Evolutionary conservation across 805 yeast genomes (phyloP), one percentile per base, ranked within the genome.

Genomic region (Helenozyma baotianmanensis): DNA sequence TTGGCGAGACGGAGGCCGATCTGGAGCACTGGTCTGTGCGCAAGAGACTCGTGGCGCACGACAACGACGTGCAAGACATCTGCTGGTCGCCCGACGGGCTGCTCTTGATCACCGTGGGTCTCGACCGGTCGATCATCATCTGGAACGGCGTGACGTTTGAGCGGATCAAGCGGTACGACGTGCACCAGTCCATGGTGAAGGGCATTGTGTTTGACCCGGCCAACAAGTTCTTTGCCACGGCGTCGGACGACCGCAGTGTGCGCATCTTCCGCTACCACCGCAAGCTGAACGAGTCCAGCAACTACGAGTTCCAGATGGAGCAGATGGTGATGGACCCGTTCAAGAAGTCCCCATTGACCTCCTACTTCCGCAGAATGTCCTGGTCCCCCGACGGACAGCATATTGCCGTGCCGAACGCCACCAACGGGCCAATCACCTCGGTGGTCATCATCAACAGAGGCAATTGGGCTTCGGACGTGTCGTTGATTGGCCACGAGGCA

Each of bases 121-220:
- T 92, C 36, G 99, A 92, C 59, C 70, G 96, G 51, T 82, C 92
- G 27, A 85, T 92, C 33, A 84, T 90, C 28, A 80, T 92, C 9
- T 92, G 97, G 97, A 85, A 80, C 51, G 97, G 96, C 3, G 63
- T 77, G 2, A 90, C 96, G 0, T 88, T 92, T 67, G 95, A 92
- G 60, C 75, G 86, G 43, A 76, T 90, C 36, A 87, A 86, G 54
- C 66, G 95, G 21, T 84, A 87, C 48, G 97, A 90, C 51, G 81
- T 88, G 14, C 98, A 92, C 56, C 94, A 87, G 53, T 84, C 95
- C 2, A 90, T 85, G 62, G 97, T 92, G 17, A 92, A 92, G 58
- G 97, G 98, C 36, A 85, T 92, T 9, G 90, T 90, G 1, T 92
- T 92, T 58, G 99, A 92, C 55, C 99, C 99, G 1, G 98, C 98